phyloP scores from a whole-genome alignment of 1,284 basidiomycete genomes.

The Austroboletus novae-zelandiae region DNA sequence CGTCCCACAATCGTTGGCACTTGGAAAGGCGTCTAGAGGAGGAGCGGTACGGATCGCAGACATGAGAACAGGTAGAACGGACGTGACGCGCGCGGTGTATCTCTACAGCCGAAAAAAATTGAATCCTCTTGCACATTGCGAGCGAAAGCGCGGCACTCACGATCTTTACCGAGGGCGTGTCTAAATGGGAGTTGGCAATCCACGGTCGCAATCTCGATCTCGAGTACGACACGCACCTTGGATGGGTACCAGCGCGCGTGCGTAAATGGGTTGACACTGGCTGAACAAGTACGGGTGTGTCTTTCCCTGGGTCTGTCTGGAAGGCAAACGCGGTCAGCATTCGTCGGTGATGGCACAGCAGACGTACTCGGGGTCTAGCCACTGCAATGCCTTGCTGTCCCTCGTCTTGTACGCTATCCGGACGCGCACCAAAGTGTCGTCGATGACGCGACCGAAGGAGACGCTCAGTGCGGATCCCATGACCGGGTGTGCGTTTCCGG shows the following conservation, averaged over 20 bases:
- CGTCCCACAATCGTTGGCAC: slow-evolving; percentile 65
- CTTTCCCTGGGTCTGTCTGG: slow-evolving; percentile 89
- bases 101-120: slow-evolving; percentile 48
- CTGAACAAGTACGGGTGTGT: slow-evolving; percentile 89
- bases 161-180: slow-evolving; percentile 72
- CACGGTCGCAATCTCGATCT: no score
- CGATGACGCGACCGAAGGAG: slow-evolving; percentile 41
- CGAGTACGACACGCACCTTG: slow-evolving; percentile 52
- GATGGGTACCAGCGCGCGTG: slow-evolving; percentile 76
- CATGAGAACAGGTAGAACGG: slow-evolving; percentile 81
- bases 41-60: slow-evolving; percentile 82
- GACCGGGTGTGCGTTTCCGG: slow-evolving; percentile 56
- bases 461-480: slow-evolving; percentile 73
- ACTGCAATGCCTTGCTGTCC: slow-evolving; percentile 87
- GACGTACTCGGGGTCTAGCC: slow-evolving; percentile 80
- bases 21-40: slow-evolving; percentile 59
- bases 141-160: slow-evolving; percentile 41
- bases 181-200: slow-evolving; percentile 30
- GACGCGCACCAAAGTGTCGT: slow-evolving; percentile 36
- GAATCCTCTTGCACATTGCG: background rate
- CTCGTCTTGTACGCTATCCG: slow-evolving; percentile 66
- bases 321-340: background rate
- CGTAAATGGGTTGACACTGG: slow-evolving; percentile 93
- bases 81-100: slow-evolving; percentile 76
- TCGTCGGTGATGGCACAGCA: background rate